Evolutionary conservation across 2,329 filamentous ascomycete species (phyloP), one percentile per base, ranked within the genome.

Genomic region (Didymella exigua): DNA sequence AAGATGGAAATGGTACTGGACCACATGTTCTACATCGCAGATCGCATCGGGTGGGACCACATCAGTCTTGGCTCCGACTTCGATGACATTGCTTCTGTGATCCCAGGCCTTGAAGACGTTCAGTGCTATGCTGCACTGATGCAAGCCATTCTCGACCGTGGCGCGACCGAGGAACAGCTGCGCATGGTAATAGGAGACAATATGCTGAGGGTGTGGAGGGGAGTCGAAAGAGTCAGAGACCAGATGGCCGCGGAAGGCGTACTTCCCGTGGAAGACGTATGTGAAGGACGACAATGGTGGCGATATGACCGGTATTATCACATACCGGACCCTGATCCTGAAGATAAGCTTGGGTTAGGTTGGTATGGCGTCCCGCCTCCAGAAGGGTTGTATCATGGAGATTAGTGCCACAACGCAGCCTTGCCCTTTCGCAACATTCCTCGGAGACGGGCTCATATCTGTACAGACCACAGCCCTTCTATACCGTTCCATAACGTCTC

Each of bases 1-100:
- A 76, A 96, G 23, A 81, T 81, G 21, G 89, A 91, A 54, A 89
- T 96, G 1, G 90, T 85, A 1, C 29, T 45, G 30, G 81, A 86
- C 56, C 93, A 97, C 73, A 87, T 96, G 56, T 79, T 85, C 58
- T 82, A 97, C 70, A 92, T 96, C 60, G 93, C 90, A 1, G 78
- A 89, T 30, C 77, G 88, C 29, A 90, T 96, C 56, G 93, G 93
- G 4, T 96, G 88, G 65, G 88, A 91, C 33, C 84, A 96, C 71
- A 91, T 97, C 10, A 93, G 93, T 0, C 75, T 97, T 14, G 93
- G 93, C 0, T 91, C 88, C 49, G 93, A 96, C 73, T 96, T 91
- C 72, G 92, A 96, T 70, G 60, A 57, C 1, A 56, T 57, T 9
- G 9, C 11, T n/a, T 16, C 13, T 6, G 49, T 9, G 10, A 11